Conservation (phyloP, 2,329 filamentous ascomycete species). For the Stenocarpella maydis region DNA sequence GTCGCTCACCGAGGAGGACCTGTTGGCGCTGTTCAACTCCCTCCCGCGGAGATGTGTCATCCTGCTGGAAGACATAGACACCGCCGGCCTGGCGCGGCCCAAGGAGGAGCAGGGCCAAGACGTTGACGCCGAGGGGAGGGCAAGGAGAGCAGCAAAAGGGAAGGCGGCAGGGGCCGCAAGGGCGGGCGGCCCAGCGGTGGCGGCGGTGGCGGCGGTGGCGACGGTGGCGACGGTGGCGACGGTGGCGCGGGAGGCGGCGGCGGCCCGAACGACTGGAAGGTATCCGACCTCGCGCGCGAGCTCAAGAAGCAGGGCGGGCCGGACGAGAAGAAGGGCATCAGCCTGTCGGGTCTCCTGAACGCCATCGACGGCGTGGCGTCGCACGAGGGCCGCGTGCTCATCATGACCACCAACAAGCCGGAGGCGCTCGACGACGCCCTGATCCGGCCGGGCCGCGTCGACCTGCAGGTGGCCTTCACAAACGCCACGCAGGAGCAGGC, state of each 20-base stretch:
- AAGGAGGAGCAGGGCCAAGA: slow-evolving; percentile 40
- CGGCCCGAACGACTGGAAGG: slow-evolving; percentile 45
- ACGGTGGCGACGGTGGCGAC: not conserved
- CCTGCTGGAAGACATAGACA: slow-evolving; percentile 74
- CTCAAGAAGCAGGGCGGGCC: slow-evolving; percentile 50
- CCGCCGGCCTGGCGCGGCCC: slow-evolving; percentile 63
- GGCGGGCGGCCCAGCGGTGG: slow-evolving; percentile 26
- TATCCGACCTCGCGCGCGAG: slow-evolving; percentile 53
- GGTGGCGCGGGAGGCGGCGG: slow-evolving; percentile 31
- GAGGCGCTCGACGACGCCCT: slow-evolving; percentile 78
- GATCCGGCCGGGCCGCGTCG: slow-evolving; percentile 75
- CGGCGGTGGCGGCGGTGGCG: slow-evolving; percentile 1
- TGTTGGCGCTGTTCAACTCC: slow-evolving; percentile 65
- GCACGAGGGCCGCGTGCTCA: slow-evolving; percentile 79
- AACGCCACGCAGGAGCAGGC: slow-evolving; percentile 64
- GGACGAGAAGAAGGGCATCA: slow-evolving; percentile 64
- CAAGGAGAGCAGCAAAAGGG: slow-evolving; percentile 36
- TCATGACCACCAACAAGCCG: slow-evolving; percentile 84
- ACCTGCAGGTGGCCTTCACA: slow-evolving; percentile 58
- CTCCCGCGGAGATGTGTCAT: slow-evolving; percentile 72
- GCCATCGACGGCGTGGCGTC: slow-evolving; percentile 84
- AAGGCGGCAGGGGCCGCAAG: slow-evolving; percentile 27
- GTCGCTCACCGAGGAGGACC: slow-evolving; percentile 67
- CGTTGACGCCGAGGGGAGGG: slow-evolving; percentile 35
- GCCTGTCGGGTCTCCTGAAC: slow-evolving; percentile 81